A percentile compares a stretch with the other conserved stretches of the same genome.
These are phyloP conservation scores for Trichosporon asahii DNA, from an alignment of 1,284 basidiomycete species.

Conservation along the genomic window DNA sequence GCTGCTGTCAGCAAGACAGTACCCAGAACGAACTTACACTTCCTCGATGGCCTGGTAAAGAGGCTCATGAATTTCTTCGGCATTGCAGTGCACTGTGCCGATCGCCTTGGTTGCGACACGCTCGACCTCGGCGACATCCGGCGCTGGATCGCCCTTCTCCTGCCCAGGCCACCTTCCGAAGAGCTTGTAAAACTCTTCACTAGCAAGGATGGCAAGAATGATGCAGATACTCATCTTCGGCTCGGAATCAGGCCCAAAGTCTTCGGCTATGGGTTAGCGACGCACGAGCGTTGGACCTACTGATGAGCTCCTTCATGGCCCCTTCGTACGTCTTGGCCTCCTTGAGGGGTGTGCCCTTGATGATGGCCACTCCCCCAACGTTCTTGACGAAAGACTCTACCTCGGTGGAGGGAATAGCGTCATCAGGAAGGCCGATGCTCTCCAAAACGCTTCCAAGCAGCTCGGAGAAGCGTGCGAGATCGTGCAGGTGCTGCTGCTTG, in stretches of 20 bases:
- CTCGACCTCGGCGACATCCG: slow-evolving; percentile 38
- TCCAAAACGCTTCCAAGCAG: slow-evolving; percentile 44
- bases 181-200: slow-evolving; percentile 50
- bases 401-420: slow-evolving; percentile 56
- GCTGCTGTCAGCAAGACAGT: slow-evolving; percentile 26
- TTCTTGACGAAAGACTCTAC: slow-evolving; percentile 88
- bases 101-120: slow-evolving; percentile 31
- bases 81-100: slow-evolving; percentile 22
- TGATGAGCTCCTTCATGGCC: slow-evolving; percentile 54
- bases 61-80: slow-evolving; percentile 59
- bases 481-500: slow-evolving; percentile 42
- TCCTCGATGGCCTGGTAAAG: slow-evolving; percentile 69
- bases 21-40: slow-evolving; percentile 60
- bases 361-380: slow-evolving; percentile 71
- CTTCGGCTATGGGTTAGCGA: slow-evolving; percentile 18
- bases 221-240: slow-evolving; percentile 29
- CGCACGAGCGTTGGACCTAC: slow-evolving; percentile 53
- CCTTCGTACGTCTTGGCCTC: slow-evolving; percentile 57
- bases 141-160: slow-evolving; percentile 45
- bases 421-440: slow-evolving; percentile 36
- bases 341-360: slow-evolving; percentile 68
- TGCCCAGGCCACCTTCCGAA: slow-evolving; percentile 54
- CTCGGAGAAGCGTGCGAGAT: slow-evolving; percentile 40
- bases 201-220: slow-evolving; percentile 53
- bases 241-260: slow-evolving; percentile 22